phyloP scores from a whole-genome alignment of 352 stramenopile species.

The Pythium sp. region DNA sequence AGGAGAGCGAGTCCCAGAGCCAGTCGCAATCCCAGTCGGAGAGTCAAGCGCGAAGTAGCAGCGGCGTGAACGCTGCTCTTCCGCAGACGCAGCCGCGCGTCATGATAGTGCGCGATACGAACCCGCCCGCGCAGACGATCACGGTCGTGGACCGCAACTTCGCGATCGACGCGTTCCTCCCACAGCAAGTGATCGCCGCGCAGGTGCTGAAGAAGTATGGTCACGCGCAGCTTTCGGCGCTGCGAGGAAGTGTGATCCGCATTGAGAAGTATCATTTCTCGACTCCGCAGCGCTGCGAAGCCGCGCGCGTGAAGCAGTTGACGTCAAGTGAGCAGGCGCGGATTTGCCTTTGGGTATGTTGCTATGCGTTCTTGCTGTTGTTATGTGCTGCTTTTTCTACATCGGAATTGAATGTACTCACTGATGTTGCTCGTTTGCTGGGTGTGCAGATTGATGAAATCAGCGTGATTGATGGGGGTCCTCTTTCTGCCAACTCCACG shows the following conservation, averaged over 20 bases:
- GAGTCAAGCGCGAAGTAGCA: conserved; percentile 17
- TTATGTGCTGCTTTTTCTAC: conserved; percentile 5
- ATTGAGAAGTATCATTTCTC: conserved; percentile 66
- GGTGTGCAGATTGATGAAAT: conserved; percentile 33
- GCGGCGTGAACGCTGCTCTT: background rate
- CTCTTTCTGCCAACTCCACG: conserved; percentile 39
- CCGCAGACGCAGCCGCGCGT: conserved; percentile 24
- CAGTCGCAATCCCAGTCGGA: conserved; percentile 6
- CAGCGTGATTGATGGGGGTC: conserved; percentile 46
- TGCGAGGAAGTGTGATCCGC: conserved; percentile 50
- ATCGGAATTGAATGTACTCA: background rate
- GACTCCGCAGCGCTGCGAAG: conserved; percentile 32
- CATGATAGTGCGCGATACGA: conserved; percentile 49
- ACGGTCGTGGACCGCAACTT: conserved; percentile 50
- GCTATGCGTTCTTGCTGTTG: background rate
- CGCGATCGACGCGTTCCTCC: conserved; percentile 51
- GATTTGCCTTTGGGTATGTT: conserved; percentile 36
- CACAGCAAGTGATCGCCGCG: conserved; percentile 17
- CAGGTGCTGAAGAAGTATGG: conserved; percentile 21
- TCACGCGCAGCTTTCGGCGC: conserved; percentile 35
- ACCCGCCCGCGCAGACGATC: conserved; percentile 33
- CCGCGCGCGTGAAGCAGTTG: conserved; percentile 22
- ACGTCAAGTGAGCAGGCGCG: conserved; percentile 11
- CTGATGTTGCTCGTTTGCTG: background rate
- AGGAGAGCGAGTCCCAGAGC: conserved; percentile 45